phyloP scores from a whole-genome alignment of 305 asterid genomes.

The Fraxinus angustifolia region DNA sequence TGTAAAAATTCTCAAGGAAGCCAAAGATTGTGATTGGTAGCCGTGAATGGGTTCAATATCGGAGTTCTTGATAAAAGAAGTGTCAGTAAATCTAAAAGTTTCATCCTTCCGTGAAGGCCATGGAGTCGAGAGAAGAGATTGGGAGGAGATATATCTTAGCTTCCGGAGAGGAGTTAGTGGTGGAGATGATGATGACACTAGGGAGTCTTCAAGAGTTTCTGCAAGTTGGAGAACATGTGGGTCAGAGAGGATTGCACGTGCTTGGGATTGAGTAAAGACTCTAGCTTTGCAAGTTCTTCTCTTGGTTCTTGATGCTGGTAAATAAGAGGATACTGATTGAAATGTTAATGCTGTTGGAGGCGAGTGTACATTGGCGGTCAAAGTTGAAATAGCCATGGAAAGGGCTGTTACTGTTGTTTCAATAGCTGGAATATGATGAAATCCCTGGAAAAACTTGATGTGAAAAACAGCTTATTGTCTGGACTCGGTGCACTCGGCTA shows the following conservation, averaged over 20 bases:
- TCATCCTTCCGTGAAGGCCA: conserved; percentile 94
- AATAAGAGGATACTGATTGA: conserved; percentile 12
- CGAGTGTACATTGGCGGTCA: conserved; percentile 16
- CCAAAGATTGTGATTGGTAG: conserved; percentile 29
- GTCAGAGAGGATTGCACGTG: conserved; percentile 63
- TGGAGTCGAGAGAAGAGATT: conserved; percentile 67
- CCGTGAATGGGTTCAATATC: conserved; percentile 60
- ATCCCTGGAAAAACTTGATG: background rate
- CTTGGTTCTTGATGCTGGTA: conserved; percentile 26
- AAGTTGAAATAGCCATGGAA: conserved; percentile 49
- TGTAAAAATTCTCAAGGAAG: conserved; percentile 21
- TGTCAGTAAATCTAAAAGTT: conserved; percentile 78
- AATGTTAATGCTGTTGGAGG: conserved; percentile 15
- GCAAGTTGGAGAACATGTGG: conserved; percentile 78
- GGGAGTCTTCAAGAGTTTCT: conserved; percentile 83
- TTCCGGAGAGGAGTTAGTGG: conserved; percentile 59
- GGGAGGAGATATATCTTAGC: conserved; percentile 61
- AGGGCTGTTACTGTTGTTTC: background rate
- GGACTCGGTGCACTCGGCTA: background rate
- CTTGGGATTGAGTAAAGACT: conserved; percentile 26
- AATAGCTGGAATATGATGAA: background rate
- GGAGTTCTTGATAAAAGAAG: conserved; percentile 66
- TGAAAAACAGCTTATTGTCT: background rate
- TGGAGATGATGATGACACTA: conserved; percentile 39
- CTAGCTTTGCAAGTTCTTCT: conserved; percentile 29